A percentile compares a stretch with the other conserved stretches of the same genome.
phyloP scores from a whole-genome alignment of 2,329 filamentous ascomycete genomes.

The Cercospora sp. region DNA sequence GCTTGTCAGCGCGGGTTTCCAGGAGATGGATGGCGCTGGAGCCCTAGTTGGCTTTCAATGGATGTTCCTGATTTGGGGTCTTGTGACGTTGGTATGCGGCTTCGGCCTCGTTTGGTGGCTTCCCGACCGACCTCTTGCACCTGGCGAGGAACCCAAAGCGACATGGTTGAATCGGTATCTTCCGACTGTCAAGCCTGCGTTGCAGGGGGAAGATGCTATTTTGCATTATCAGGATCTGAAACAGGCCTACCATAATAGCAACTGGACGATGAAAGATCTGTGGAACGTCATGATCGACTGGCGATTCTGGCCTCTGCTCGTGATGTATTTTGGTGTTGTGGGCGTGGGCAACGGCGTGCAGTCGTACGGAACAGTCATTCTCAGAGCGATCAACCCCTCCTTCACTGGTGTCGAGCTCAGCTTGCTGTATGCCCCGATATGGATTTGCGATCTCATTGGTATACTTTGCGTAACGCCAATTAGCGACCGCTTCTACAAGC shows the following conservation, averaged over 20 bases:
- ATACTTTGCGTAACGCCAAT: slow-evolving; percentile 83
- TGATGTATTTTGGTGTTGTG: slow-evolving; percentile 96
- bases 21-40: slow-evolving; percentile 78
- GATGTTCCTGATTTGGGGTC: slow-evolving; percentile 90
- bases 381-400: slow-evolving; percentile 70
- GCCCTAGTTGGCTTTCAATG: slow-evolving; percentile 81
- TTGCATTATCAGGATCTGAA: slow-evolving; percentile 82
- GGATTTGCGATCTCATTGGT: slow-evolving; percentile 79
- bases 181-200: slow-evolving; percentile 67
- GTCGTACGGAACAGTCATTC: slow-evolving; percentile 84
- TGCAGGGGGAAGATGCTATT: slow-evolving; percentile 73
- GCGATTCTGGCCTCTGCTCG: slow-evolving; percentile 78
- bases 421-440: slow-evolving; percentile 85
- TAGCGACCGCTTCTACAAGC: slow-evolving; percentile 80
- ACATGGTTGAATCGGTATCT: slow-evolving; percentile 63
- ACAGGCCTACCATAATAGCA: slow-evolving; percentile 72
- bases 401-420: slow-evolving; percentile 75
- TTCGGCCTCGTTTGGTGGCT: slow-evolving; percentile 83
- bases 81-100: slow-evolving; percentile 71
- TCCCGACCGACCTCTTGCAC: slow-evolving; percentile 75
- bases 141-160: slow-evolving; percentile 60
- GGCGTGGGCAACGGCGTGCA: slow-evolving; percentile 90
- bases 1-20: slow-evolving; percentile 85
- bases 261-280: slow-evolving; percentile 73
- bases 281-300: slow-evolving; percentile 73